Percentiles rank a stretch among this genome's conserved stretches.
Conservation (phyloP, 371 early-diverging fungal species). For the Mucor ambiguus region DNA sequence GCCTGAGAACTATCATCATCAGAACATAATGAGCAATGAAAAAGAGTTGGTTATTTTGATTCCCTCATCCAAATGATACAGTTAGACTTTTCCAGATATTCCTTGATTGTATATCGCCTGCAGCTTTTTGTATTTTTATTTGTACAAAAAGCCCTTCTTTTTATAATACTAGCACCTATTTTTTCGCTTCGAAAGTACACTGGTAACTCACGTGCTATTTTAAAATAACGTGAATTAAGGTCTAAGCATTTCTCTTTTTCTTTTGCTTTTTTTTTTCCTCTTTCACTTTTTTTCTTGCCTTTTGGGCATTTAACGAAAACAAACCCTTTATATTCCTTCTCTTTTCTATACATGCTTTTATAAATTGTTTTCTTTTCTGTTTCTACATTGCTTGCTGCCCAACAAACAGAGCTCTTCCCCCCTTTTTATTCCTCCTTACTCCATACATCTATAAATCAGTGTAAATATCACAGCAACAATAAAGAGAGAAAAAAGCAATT, state of each 20-base stretch:
- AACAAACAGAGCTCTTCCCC: background rate
- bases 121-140: background rate
- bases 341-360: background rate
- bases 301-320: constrained; percentile 8
- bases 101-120: background rate
- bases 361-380: background rate
- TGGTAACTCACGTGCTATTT: constrained; percentile 6
- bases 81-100: background rate
- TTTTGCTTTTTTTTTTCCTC: background rate
- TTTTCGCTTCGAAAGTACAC: background rate
- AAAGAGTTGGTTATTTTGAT: background rate
- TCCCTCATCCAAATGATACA: background rate
- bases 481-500: background rate
- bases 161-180: background rate
- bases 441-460: background rate
- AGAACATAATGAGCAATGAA: background rate
- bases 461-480: background rate
- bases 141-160: background rate
- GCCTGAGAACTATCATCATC: background rate
- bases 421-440: background rate
- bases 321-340: background rate
- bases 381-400: constrained; percentile 1
- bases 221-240: background rate
- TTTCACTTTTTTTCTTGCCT: constrained; percentile 3
- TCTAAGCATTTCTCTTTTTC: constrained; percentile 2